Conservation (phyloP, 495 filamentous ascomycete species). For the Talaromyces wortmannii region DNA sequence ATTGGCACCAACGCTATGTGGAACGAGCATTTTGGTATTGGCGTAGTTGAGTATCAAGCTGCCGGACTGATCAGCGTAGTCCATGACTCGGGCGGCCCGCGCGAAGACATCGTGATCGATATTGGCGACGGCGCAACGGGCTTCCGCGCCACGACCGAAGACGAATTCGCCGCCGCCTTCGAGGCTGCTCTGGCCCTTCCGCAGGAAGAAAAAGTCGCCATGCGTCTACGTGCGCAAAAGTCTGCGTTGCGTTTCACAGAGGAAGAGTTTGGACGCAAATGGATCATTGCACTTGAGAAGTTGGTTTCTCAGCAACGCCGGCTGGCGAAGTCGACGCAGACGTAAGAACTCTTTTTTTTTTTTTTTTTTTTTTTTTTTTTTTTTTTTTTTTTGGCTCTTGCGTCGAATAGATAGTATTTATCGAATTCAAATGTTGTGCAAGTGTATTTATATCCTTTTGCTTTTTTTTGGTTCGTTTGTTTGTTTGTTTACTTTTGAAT, state of each 20-base stretch:
- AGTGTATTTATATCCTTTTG: not conserved
- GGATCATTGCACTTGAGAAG: conserved; percentile 64
- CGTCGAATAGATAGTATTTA: not conserved
- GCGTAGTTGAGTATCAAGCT: conserved; percentile 96
- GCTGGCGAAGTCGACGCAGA: not conserved
- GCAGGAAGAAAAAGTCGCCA: conserved; percentile 57
- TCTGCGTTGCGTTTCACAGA: conserved; percentile 83
- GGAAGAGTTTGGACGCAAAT: conserved; percentile 70
- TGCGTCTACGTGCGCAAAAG: conserved; percentile 65
- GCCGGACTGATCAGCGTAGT: conserved; percentile 89
- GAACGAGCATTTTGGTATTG: conserved; percentile 99
- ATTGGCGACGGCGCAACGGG: conserved; percentile 74
- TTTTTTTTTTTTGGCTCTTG: not conserved
- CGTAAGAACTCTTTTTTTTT: not conserved
- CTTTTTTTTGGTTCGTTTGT: not conserved
- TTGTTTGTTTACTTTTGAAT: too few species aligned
- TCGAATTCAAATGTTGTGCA: not conserved
- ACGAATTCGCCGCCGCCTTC: conserved; percentile 74
- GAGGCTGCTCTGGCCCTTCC: conserved; percentile 65
- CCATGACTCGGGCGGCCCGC: conserved; percentile 86
- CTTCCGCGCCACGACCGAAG: conserved; percentile 70
- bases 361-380: not conserved
- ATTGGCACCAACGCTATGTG: conserved; percentile 97
- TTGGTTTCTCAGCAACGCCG: conserved; percentile 45
- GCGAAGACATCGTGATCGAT: conserved; percentile 82